phyloP scores from a whole-genome alignment of 2,329 filamentous ascomycete species.

The Zymoseptoria tritici region DNA sequence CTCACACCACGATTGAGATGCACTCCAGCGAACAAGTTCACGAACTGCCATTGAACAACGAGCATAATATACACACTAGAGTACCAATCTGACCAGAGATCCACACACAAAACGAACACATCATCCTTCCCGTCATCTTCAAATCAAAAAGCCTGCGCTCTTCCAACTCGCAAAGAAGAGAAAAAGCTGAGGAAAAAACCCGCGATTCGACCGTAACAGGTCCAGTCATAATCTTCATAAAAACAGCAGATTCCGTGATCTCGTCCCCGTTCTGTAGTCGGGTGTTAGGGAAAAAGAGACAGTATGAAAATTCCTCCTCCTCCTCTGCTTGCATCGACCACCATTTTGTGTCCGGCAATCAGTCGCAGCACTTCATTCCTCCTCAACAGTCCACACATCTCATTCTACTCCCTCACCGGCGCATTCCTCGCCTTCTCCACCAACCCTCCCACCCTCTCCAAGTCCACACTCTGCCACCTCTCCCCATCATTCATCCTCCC shows the following conservation, averaged over 20 bases:
- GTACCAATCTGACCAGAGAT: too few species aligned
- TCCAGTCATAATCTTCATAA: not conserved
- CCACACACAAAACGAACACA: too few species aligned
- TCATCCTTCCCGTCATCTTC: too few species aligned
- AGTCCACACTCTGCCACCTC: slow-evolving; percentile 87
- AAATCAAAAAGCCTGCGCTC: too few species aligned
- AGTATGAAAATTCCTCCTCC: not conserved
- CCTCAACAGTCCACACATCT: slow-evolving; percentile 4
- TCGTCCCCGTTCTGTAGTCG: not conserved
- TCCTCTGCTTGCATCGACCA: slow-evolving; percentile 6
- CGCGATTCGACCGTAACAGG: not conserved
- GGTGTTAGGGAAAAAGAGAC: not conserved
- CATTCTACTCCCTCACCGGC: slow-evolving; percentile 1
- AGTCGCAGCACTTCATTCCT: slow-evolving; percentile 11
- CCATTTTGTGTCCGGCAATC: slow-evolving; percentile 10
- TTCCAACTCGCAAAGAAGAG: not conserved
- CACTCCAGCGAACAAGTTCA: too few species aligned
- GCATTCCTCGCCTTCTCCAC: slow-evolving; percentile 64
- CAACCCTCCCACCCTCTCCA: slow-evolving; percentile 87
- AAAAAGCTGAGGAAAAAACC: not conserved
- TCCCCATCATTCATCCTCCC: not conserved
- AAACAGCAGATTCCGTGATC: not conserved
- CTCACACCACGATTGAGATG: too few species aligned
- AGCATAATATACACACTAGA: too few species aligned
- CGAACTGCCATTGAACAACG: too few species aligned